phyloP scores from a whole-genome alignment of 495 filamentous ascomycete genomes.

The Trichoderma virens region DNA sequence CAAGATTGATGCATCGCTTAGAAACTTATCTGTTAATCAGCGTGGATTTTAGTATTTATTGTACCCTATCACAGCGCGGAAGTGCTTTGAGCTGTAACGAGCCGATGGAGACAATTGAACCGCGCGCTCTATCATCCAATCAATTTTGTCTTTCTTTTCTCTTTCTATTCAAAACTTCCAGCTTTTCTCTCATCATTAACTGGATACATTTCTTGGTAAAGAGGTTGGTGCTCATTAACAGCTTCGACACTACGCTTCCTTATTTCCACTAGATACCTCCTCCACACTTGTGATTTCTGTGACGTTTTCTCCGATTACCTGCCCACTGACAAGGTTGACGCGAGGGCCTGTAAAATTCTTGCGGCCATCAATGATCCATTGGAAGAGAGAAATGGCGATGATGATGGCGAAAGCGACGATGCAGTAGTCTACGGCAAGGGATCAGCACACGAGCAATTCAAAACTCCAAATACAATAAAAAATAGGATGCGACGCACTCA shows the following conservation, averaged over 20 bases:
- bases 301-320: neutral
- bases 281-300: neutral
- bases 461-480: neutral
- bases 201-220: too few species aligned
- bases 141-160: too few species aligned
- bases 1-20: too few species aligned
- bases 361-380: slow-evolving; percentile 2
- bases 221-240: too few species aligned
- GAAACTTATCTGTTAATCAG: too few species aligned
- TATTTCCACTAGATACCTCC: neutral
- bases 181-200: too few species aligned
- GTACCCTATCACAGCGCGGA: too few species aligned
- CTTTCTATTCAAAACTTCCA: too few species aligned
- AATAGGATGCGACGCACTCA: neutral
- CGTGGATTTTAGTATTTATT: too few species aligned
- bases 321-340: neutral
- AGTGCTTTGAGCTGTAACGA: too few species aligned
- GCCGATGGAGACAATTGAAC: too few species aligned
- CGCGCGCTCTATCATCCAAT: too few species aligned
- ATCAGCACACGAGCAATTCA: neutral
- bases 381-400: neutral
- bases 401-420: slow-evolving; percentile 3
- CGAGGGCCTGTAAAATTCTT: neutral
- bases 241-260: neutral
- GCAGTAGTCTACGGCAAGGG: neutral